A percentile compares a stretch with the other conserved stretches of the same genome.
Evolutionary conservation across 768 basidiomycete species (phyloP).

Genomic region (Termitomyces sp.): DNA sequence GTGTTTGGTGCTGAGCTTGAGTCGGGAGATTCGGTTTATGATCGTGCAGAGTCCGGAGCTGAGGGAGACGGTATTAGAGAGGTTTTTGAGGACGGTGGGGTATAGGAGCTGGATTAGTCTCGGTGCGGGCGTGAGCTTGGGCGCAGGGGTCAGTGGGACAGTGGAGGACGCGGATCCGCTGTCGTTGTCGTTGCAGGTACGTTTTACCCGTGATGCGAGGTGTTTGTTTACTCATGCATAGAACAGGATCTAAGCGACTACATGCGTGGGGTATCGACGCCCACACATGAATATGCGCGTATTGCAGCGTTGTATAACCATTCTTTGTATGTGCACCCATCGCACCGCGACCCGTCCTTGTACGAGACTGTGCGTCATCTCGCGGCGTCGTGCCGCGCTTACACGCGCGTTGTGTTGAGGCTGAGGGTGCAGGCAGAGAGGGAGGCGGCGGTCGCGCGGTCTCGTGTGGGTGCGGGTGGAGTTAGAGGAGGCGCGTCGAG

Average conservation of each 20-base stretch:
- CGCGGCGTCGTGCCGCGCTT: conserved; percentile 64
- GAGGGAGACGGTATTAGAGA: conserved; percentile 61
- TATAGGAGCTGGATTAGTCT: conserved; percentile 59
- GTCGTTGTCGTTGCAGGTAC: conserved; percentile 54
- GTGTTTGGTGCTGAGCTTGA: conserved; percentile 53
- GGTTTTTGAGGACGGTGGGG: conserved; percentile 66
- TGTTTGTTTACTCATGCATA: too few species aligned
- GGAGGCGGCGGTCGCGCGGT: conserved; percentile 24
- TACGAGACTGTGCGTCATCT: conserved; percentile 43
- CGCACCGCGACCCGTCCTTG: conserved; percentile 33
- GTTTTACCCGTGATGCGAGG: conserved; percentile 13
- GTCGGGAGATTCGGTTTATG: conserved; percentile 43
- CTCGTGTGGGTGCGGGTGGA: conserved; percentile 9
- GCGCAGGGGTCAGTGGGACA: conserved; percentile 12
- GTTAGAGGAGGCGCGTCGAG: conserved; percentile 29
- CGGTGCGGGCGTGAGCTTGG: conserved; percentile 15
- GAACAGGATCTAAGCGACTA: conserved; percentile 72
- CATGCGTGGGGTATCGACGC: conserved; percentile 73
- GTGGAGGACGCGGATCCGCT: conserved; percentile 44
- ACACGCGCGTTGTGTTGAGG: conserved; percentile 74
- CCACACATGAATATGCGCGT: conserved; percentile 65
- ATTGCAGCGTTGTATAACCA: conserved; percentile 56
- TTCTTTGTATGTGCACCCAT: conserved; percentile 35
- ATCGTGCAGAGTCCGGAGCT: conserved; percentile 46
- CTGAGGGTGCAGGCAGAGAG: conserved; percentile 77